Evolutionary conservation across 2,329 filamentous ascomycete species (phyloP), one percentile per base, ranked within the genome.

Genomic region (Ophiocordyceps camponoti-leonardi): DNA sequence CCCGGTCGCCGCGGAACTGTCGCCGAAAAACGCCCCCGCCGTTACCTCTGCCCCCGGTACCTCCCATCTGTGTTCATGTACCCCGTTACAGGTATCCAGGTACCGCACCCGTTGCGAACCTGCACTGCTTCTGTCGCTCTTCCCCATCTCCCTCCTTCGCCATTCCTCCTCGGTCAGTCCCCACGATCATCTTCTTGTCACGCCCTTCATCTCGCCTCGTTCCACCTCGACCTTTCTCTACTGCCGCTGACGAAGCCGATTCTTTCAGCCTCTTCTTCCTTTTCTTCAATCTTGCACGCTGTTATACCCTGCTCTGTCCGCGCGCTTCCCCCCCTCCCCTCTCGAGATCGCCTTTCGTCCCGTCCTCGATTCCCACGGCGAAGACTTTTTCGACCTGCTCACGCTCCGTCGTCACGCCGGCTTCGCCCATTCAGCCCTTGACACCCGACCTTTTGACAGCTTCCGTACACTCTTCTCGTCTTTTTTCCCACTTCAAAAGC

Each of bases 71-170:
- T 23, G 19, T 18, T 30, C 41, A 23, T 18, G 44, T 37, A 30
- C 22, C 13, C 5, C 22, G 30, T 42, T 43, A 40, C 30, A 45
- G 39, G 12, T 44, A 40, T 11, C 26, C 20, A 39, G 23, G 46
- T 45, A 43, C 44, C 44, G 41, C 44, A 45, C 41, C 41, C 41
- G 39, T 43, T 45, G 46, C 46, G 31, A 43, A 54, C 53, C 56
- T 54, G 54, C 57, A 39, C 55, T 50, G 51, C 50, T 48, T 49
- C 57, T 56, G 58, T 62, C 59, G 59, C 59, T 61, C 60, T 55
- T 63, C 58, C 35, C 59, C 58, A 56, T 55, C 49, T 51, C 49
- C 47, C 53, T 60, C 57, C 55, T 54, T 55, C 58, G 55, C 59
- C 57, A 54, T 54, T 59, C 56, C 54, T 56, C 56, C 35, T 39